Base-by-base conservation (phyloP, 2,329 filamentous ascomycete genomes). In the Ceratocystiopsis minuta region DNA sequence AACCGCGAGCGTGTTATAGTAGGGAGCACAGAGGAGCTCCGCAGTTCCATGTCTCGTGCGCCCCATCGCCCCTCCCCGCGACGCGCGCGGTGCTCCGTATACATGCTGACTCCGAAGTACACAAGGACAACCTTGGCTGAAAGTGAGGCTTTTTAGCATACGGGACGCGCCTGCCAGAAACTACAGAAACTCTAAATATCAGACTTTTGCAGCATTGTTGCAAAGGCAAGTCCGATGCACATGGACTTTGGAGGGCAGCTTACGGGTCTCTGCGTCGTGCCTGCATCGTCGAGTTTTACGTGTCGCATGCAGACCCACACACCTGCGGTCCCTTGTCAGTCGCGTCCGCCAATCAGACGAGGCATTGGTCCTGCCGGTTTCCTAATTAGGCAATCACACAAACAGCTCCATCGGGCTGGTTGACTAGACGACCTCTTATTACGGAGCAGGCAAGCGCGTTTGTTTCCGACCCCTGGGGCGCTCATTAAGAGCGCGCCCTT, bases 331-430 rank as follows among this genome's bases (percentile, higher is more conserved):
- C 45, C 43, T 44, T 46, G 34, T 33, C 38, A 20, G 34, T 43
- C 46, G 48, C 43, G 48, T 49, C 36, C 17, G 39, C 49, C 49
- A 51, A 51, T 51, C 18, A 51, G 14, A 34, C 43, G 45, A 50
- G 48, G 48, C 48, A 48, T 36, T 28, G 24, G 24, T 10, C 6
- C 15, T 44, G 15, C 5, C 16, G 18, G 40, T 41, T 37, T 42
- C 48, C 49, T 6, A 34, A 49, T 39, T 13, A 33, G 49, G 49
- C 33, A 51, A 49, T 45, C 41, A 45, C 24, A 35, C 41, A 48
- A 51, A 50, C 41, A 50, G 40, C 39, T 37, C 36, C 17, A 20
- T 7, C 20, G 13, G 37, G 11, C 33, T 34, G 33, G 48, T 51
- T 48, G 44, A 44, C 48, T 45, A 36, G 43, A 36, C 44, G 46